These are phyloP conservation scores for Melastoma malabathricum DNA, from an alignment of 345 rosid genomes.

Conservation along the genomic window DNA sequence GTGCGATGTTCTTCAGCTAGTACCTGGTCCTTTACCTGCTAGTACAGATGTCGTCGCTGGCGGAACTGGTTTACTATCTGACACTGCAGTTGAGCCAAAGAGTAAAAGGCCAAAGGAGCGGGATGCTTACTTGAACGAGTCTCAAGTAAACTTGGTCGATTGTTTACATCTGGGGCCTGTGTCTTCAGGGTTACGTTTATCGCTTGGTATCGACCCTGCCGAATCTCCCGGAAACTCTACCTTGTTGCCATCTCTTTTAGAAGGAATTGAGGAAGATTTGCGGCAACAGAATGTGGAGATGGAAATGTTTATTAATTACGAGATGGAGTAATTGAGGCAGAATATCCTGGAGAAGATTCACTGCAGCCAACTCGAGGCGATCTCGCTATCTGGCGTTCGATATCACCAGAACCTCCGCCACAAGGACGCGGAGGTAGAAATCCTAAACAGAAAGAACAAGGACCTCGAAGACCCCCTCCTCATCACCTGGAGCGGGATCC, in stretches of 20 bases:
- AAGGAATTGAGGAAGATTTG: slow-evolving; percentile 51
- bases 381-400: slow-evolving; percentile 48
- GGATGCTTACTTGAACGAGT: slow-evolving; percentile 42
- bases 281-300: slow-evolving; percentile 59
- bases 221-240: slow-evolving; percentile 53
- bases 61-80: slow-evolving; percentile 46
- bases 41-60: slow-evolving; percentile 33
- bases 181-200: slow-evolving; percentile 77
- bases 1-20: too few species aligned
- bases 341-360: slow-evolving; percentile 49
- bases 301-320: slow-evolving; percentile 61
- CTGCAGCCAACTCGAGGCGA: slow-evolving; percentile 38
- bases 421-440: slow-evolving; percentile 65
- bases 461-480: slow-evolving; percentile 79
- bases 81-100: slow-evolving; percentile 41
- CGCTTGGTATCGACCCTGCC: slow-evolving; percentile 48
- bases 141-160: slow-evolving; percentile 65
- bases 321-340: slow-evolving; percentile 55
- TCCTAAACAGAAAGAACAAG: slow-evolving; percentile 48
- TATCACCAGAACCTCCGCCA: slow-evolving; percentile 44
- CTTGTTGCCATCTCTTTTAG: slow-evolving; percentile 44
- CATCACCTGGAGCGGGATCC: too few species aligned
- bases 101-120: slow-evolving; percentile 45
- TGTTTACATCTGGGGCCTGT: slow-evolving; percentile 51
- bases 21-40: slow-evolving; percentile 40